Evolutionary conservation across 306 rosid species (phyloP).

Genomic region (Citrullus mucosospermus): DNA sequence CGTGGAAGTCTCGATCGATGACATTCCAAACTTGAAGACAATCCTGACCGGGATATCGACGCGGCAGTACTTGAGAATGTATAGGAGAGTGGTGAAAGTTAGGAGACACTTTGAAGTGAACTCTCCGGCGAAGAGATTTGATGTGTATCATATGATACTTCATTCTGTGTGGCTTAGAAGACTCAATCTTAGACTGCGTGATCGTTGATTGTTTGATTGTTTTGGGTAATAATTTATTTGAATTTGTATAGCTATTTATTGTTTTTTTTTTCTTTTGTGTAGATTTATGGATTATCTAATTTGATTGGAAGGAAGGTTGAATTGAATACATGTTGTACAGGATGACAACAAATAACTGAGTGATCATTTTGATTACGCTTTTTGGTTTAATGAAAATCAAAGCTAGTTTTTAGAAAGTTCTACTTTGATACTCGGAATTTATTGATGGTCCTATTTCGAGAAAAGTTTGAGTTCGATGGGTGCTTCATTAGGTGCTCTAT

Average conservation of each 20-base stretch:
- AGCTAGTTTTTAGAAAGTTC: no score
- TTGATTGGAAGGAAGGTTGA: no score
- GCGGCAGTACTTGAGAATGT: slow-evolving; percentile 57
- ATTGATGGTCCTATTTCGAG: no score
- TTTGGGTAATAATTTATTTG: neutral
- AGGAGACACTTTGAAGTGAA: slow-evolving; percentile 69
- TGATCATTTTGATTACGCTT: no score
- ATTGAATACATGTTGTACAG: no score
- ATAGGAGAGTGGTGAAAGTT: slow-evolving; percentile 45
- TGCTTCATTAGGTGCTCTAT: no score
- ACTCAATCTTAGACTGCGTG: slow-evolving; percentile 37
- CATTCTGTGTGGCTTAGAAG: slow-evolving; percentile 94
- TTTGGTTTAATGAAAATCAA: no score
- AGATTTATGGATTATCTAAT: neutral
- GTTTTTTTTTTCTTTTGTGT: neutral
- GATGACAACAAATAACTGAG: no score
- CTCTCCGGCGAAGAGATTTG: slow-evolving; percentile 57
- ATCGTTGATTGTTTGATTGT: neutral
- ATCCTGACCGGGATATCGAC: slow-evolving; percentile 41
- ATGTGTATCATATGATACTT: slow-evolving; percentile 84
- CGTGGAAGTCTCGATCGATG: slow-evolving; percentile 39
- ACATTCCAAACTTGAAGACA: slow-evolving; percentile 63
- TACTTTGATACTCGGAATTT: no score
- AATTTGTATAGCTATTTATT: neutral
- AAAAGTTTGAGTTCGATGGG: no score